Evolutionary conservation across 306 rosid species (phyloP).

Genomic region (Rosa persica): DNA sequence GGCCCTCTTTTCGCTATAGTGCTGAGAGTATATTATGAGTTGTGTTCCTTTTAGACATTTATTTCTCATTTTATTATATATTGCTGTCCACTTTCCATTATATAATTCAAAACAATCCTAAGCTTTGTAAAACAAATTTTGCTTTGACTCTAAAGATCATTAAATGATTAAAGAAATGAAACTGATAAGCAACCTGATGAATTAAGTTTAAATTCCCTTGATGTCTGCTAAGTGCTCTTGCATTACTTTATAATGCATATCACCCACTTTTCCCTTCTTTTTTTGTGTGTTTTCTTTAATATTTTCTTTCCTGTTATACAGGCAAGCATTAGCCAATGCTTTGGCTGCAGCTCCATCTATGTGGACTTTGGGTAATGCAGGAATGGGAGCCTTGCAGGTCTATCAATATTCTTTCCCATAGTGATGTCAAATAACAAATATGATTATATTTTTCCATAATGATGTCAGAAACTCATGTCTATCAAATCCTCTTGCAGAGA

Average conservation of each 20-base stretch:
- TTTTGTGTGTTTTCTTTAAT: background rate
- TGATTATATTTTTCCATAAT: background rate
- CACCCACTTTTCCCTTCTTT: background rate
- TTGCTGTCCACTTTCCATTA: background rate
- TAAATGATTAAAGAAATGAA: background rate
- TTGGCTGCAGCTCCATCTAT: constrained; percentile 90
- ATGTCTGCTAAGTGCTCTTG: background rate
- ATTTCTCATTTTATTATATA: background rate
- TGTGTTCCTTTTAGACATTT: background rate
- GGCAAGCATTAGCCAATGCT: constrained; percentile 87
- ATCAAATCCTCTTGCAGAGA: constrained; percentile 56
- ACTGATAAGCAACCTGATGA: background rate
- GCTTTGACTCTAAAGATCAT: background rate
- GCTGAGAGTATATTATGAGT: background rate
- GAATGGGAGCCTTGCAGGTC: constrained; percentile 99
- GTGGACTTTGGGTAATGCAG: constrained; percentile 98
- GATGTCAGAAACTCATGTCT: constrained; percentile 16
- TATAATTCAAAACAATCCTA: background rate
- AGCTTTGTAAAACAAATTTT: background rate
- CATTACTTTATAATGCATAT: background rate
- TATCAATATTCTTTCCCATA: background rate
- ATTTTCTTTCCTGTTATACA: constrained; percentile 28
- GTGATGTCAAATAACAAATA: background rate
- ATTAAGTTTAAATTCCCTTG: background rate
- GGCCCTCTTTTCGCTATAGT: background rate